Evolutionary conservation across 345 rosid genomes (phyloP), one percentile per base, ranked within the genome.

Genomic region (Cardamine occulta): DNA sequence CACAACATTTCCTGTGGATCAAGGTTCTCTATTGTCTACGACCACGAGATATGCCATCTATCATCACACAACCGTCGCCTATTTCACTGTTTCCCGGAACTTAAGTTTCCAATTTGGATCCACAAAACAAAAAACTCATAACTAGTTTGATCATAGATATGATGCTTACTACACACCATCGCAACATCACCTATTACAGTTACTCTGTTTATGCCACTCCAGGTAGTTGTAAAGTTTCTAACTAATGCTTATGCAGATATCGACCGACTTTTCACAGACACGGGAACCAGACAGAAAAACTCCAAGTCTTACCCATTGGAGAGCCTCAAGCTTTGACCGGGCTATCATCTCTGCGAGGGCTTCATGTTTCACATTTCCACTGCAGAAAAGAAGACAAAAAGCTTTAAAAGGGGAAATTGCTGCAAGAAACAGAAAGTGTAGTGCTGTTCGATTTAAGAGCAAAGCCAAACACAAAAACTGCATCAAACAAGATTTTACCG

Each of bases 401-500:
- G 65, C 63, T 76, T 71, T 76, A 55, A 42, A 76, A 69, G 17
- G n/a, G n/a, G 52, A 18, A 45, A 17, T 2, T 61, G 63, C 34
- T 44, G 70, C 65, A 32, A 53, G 49, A 40, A 62, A 62, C 55
- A 42, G 18, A 51, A 45, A 13, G 15, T 53, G 11, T 4, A 62
- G 4, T 8, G 44, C 13, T 53, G 51, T 69, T 51, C 49, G 17
- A 63, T 35, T 42, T 44, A n/a, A 44, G 57, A 52, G 70, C 63
- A 45, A 75, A 52, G 28, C 75, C 59, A 76, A 68, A 55, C 74
- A 53, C 75, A 63, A 4, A n/a, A 42, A 23, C 70, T 53, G 63
- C 52, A 32, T 76, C 70, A 32, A 42, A 37, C 74, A 5, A 68
- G 65, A 69, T 62, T 60, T 69, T 76, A 76, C 80, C 80, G 17